Evolutionary conservation across 305 asterid genomes (phyloP), one percentile per base, ranked within the genome.

Genomic region (Solanum chacoense): DNA sequence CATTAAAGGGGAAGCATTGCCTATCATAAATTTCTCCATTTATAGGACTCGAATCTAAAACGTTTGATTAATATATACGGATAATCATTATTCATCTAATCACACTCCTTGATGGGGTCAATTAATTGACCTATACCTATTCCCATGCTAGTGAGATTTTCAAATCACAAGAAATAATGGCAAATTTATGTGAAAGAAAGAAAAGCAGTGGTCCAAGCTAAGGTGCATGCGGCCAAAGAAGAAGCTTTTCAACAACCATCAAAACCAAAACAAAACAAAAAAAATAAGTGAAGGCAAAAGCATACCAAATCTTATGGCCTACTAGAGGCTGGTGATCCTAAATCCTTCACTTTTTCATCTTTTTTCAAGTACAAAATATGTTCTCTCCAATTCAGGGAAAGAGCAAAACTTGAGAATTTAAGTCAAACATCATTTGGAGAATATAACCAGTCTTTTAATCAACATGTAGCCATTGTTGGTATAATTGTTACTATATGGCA

Each of bases 191-290:
- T 32, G 24, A 32, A 4, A 73, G 76, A 28, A 71, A 63, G 34
- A 72, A 72, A 74, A 73, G 35, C 38, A 73, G 79, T 73, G 79
- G 79, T 73, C 79, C 79, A 73, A 73, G 79, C 40, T 29, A 72
- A 31, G 40, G 26, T 31, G 32, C 84, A 77, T 77, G 55, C 55
- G 14, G 55, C 50, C 34, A 37, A 36, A 78, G 7, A 81, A 16
- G 37, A 28, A 28, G 37, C 86, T 80, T 80, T 80, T 80, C 69
- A 80, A 80, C 85, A 26, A 79, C 29, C 85, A 80, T 26, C 8
- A 80, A 40, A 40, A 80, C 71, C 18, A 40, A 40, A 11, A 1
- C 36, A 38, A 38, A 40, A 18, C 4, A 16, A 59, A 22, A 3
- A 81, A 40, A 81, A 81, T n/a, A 28, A 28, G 86, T 81, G 71